Evolutionary conservation across 257 asterid species (phyloP), one percentile per base, ranked within the genome.

Genomic region (Ocimum tenuiflorum): DNA sequence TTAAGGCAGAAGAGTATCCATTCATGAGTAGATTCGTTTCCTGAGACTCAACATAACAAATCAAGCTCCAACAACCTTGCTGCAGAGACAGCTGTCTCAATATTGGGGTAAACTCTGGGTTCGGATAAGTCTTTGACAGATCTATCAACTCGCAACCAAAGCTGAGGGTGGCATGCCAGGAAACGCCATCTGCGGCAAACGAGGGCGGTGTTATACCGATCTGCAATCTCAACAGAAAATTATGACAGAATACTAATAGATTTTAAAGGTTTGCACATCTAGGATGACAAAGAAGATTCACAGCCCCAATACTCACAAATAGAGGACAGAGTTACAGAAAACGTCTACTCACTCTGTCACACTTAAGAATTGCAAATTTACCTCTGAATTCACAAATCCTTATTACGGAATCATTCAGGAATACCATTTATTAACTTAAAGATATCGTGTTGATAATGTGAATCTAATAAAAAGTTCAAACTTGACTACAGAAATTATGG

Each of bases 121-220:
- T 75, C 72, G 54, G 91, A 72, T 48, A 74, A 57, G 66, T 88
- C 85, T 73, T 80, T 88, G 31, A 85, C 73, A 14, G 94, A 84
- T 49, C 96, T 85, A 79, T 89, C 99, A 38, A 92, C 97, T 12
- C 99, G 91, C 67, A 92, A 77, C 99, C 97, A 92, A 69, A 87
- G 94, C 58, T 75, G 90, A 67, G 99, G 99, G 66, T 92, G 96
- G 77, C 95, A 92, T 18, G 99, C 99, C 77, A 92, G 81, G 86
- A 92, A 89, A 54, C 72, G 85, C 99, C 99, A 92, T 92, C 97
- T 89, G 96, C 85, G 89, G 97, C 99, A 89, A 86, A 92, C 95
- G 89, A 89, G 95, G 86, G 99, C 99, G 74, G 99, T 81, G 88
- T 89, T 89, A 88, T 90, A 83, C 87, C 97, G 88, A 90, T 92